Base-by-base conservation (phyloP, 805 yeast genomes). In the Komagataella pastoris region DNA sequence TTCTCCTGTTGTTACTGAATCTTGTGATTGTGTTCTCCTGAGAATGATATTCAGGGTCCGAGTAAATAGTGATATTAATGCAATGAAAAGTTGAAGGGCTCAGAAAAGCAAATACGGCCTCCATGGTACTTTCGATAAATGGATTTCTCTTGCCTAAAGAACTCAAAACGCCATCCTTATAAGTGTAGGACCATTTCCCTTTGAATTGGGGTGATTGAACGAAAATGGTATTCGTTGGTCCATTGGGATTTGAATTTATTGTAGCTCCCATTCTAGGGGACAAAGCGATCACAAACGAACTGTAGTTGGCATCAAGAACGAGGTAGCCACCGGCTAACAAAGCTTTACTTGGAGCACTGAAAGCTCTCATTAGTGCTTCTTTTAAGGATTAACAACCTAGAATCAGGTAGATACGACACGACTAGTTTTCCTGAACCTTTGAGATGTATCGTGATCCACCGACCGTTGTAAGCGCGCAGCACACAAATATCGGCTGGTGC, bases 291-390 rank as follows among this genome's bases (percentile, higher is more conserved):
- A 87, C 95, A 62, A 83, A 85, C 0, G 96, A 80, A 48, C 73
- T 68, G 67, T 85, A 90, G 44, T 65, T 65, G 0, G 90, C 90
- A 53, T 86, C 93, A 18, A 93, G 69, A 0, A 93, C 98, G 40
- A 93, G 73, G 63, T 93, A 93, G 0, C 99, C 99, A 17, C 99
- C 99, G 0, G 93, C 97, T 10, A 93, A 59, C 24, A 93, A 71
- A 1, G 97, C 98, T 65, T 93, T 93, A 0, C 98, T 97, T 0
- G 99, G 97, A 0, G 98, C 95, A 61, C 96, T 85, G 62, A 80
- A 91, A 7, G 83, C 87, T 51, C 6, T 21, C 47, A 46, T 46
- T 8, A 21, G 3, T 21, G 14, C 40, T 10, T 10, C 12, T 30
- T 10, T 30, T 10, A 30, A 8, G 40, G 40, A 14, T 30, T 30